Evolutionary conservation across 352 stramenopile genomes (phyloP).

Genomic region (Globisporangium mamillatum): DNA sequence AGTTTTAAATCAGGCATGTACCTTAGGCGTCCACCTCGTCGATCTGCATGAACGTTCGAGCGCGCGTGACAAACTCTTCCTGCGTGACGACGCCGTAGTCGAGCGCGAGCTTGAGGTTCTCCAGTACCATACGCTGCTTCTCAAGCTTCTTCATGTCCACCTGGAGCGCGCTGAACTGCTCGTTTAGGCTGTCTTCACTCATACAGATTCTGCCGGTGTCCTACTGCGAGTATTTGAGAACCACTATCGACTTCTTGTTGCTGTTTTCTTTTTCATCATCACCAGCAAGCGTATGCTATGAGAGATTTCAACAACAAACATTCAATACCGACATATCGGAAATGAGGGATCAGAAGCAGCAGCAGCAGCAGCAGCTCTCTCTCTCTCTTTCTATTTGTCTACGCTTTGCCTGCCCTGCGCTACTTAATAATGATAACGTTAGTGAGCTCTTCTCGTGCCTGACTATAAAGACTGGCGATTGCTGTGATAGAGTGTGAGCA

Average conservation of each 20-base stretch:
- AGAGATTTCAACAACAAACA: too few species aligned
- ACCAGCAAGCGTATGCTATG: too few species aligned
- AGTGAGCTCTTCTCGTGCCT: not conserved
- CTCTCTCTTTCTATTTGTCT: not conserved
- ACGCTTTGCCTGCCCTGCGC: not conserved
- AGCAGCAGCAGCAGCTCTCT: too few species aligned
- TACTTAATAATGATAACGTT: not conserved
- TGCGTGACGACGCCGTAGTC: constrained; percentile 1
- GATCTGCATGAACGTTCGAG: not conserved
- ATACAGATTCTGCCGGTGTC: not conserved
- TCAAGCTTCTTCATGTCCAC: constrained; percentile 5
- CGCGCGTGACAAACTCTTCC: not conserved
- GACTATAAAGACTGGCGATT: not conserved
- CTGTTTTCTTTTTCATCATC: too few species aligned
- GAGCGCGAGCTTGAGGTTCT: constrained; percentile 4
- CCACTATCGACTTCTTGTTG: not conserved
- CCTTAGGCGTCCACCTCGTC: not conserved
- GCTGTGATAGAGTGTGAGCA: constrained; percentile 46
- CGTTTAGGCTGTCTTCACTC: not conserved
- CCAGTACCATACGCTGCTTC: not conserved
- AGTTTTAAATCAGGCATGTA: too few species aligned
- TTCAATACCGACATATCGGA: too few species aligned
- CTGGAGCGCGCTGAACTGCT: not conserved
- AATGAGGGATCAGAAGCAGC: too few species aligned
- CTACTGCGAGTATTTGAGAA: not conserved